phyloP scores from a whole-genome alignment of 768 basidiomycete genomes.

The Suillus occidentalis region DNA sequence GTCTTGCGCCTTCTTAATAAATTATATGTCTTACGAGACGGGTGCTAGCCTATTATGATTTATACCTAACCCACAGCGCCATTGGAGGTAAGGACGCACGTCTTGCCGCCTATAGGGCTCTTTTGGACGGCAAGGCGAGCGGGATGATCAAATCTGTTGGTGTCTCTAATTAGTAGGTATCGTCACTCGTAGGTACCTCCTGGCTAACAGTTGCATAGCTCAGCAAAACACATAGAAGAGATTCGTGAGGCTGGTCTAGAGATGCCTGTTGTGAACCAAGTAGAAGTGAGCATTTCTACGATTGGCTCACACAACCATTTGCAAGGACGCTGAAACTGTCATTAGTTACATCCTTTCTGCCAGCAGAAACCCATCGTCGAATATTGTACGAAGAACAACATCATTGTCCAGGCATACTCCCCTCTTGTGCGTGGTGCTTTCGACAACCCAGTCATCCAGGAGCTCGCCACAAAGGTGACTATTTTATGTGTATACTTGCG shows the following conservation, averaged over 20 bases:
- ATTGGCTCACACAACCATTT: too few species aligned
- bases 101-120: slow-evolving; percentile 64
- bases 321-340: not conserved
- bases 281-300: slow-evolving; percentile 50
- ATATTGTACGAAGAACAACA: slow-evolving; percentile 36
- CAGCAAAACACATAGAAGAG: slow-evolving; percentile 66
- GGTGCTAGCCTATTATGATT: slow-evolving; percentile 53
- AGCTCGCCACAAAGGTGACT: slow-evolving; percentile 53
- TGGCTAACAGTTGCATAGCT: slow-evolving; percentile 35
- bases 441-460: slow-evolving; percentile 49
- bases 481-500: not conserved
- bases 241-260: slow-evolving; percentile 59
- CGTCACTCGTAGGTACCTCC: not conserved
- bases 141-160: slow-evolving; percentile 67
- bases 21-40: not conserved
- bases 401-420: slow-evolving; percentile 41
- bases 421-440: slow-evolving; percentile 36
- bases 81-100: slow-evolving; percentile 55
- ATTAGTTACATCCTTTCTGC: slow-evolving; percentile 33
- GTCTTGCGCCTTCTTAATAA: slow-evolving; percentile 13
- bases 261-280: slow-evolving; percentile 69
- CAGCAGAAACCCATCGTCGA: slow-evolving; percentile 38
- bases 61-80: slow-evolving; percentile 73
- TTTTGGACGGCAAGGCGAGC: slow-evolving; percentile 51
- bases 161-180: slow-evolving; percentile 71